Evolutionary conservation across 345 rosid genomes (phyloP), one percentile per base, ranked within the genome.

Genomic region (Psidium guajava): DNA sequence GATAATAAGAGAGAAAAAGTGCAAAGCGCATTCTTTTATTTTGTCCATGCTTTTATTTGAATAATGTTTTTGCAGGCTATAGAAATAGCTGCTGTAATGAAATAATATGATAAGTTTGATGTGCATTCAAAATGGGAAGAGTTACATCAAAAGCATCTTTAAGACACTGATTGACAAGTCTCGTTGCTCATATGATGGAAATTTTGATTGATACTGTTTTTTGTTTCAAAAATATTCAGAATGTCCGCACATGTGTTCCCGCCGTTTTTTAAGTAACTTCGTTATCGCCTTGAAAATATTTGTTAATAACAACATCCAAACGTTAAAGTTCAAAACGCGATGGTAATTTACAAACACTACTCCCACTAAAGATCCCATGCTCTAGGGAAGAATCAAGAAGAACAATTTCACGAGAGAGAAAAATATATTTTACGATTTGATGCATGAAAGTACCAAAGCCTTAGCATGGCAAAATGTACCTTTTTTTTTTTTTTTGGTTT

Each of bases 141-240:
- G 12, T 0, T 64, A 8, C 36, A 20, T 64, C 16, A 32, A 64
- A 64, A 4, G 44, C 8, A 0, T 22, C 5, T 64, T 64, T 3
- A 1, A 64, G 0, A 32, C 0, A 8, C 10, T 32, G 1, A 2
- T 64, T 1, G 1, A 64, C 8, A 16, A 1, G 12, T 64, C 3
- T 0, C 22, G 2, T 6, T 18, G 6, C 20, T 64, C 12, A 32
- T 32, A 18, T 6, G 7, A 32, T 64, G 6, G 15, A 32, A 32
- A 64, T 32, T 16, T 2, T 0, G 3, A 32, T 28, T 1, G 11
- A 61, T 27, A 8, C 11, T 1, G 0, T 0, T 16, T 59, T 5
- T 5, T 32, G 1, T 16, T 32, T 32, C 9, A 9, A 64, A 64
- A 64, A 3, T 8, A 32, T 64, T 64, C 8, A 18, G 9, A 18